Conservation (phyloP, 441 rosid species). For the Euphorbia celastroides region DNA sequence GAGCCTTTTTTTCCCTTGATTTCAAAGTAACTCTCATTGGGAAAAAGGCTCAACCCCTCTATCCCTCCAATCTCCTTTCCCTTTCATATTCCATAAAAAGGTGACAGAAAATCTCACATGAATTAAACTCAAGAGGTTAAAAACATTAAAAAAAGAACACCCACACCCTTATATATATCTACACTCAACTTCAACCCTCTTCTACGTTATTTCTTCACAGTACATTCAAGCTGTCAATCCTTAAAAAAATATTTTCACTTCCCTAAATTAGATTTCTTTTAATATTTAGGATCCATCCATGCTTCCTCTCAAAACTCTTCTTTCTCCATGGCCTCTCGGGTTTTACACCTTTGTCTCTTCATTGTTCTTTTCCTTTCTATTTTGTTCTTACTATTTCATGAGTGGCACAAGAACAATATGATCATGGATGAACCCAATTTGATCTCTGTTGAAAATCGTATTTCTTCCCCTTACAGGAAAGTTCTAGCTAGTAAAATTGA, state of each 20-base stretch:
- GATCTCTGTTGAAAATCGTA: constrained; percentile 17
- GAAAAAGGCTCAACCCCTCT: constrained; percentile 27
- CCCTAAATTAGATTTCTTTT: constrained; percentile 4
- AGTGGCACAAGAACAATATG: constrained; percentile 22
- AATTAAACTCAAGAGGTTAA: not conserved
- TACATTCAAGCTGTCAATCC: constrained; percentile 17
- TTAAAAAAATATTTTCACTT: constrained; percentile 1
- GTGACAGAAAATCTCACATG: constrained; percentile 30
- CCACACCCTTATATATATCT: not conserved
- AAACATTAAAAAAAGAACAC: not conserved
- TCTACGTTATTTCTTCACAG: constrained; percentile 5
- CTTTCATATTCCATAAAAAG: constrained; percentile 28
- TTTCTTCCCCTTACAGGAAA: constrained; percentile 35
- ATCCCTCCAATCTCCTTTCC: not conserved
- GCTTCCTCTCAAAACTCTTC: constrained; percentile 40
- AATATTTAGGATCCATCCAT: constrained; percentile 26
- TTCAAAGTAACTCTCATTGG: constrained; percentile 51
- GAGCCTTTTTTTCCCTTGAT: constrained; percentile 35
- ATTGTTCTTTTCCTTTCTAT: constrained; percentile 51
- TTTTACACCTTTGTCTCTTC: constrained; percentile 30
- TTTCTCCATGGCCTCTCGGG: constrained; percentile 49
- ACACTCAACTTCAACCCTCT: constrained; percentile 15
- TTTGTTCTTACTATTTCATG: constrained; percentile 42
- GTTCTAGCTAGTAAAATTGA: constrained; percentile 45
- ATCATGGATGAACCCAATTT: constrained; percentile 12